phyloP scores from a whole-genome alignment of 129 eudicot species.

The Sambucus nigra region DNA sequence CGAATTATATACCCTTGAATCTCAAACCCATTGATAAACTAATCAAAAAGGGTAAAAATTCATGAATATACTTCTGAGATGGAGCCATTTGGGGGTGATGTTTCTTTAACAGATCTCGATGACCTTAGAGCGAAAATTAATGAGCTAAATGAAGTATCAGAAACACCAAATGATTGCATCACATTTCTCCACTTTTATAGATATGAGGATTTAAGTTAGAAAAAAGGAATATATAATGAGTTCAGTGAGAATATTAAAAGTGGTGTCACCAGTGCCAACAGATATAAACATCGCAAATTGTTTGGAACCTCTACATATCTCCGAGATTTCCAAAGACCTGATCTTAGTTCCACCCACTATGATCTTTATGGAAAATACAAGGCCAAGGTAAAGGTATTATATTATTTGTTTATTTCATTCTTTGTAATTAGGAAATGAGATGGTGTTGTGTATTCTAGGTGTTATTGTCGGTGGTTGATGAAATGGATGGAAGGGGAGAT shows the following conservation, averaged over 20 bases:
- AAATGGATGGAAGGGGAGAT: slow-evolving; percentile 53
- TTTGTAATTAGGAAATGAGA: neutral
- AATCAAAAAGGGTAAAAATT: slow-evolving; percentile 55
- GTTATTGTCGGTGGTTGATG: slow-evolving; percentile 73
- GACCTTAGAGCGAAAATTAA: slow-evolving; percentile 45
- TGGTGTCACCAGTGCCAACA: slow-evolving; percentile 80
- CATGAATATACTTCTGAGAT: slow-evolving; percentile 44
- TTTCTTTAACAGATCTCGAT: slow-evolving; percentile 38
- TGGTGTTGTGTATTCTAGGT: slow-evolving; percentile 32
- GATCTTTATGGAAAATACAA: slow-evolving; percentile 97
- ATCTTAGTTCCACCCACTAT: slow-evolving; percentile 51
- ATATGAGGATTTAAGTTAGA: no score
- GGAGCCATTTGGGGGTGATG: slow-evolving; percentile 41
- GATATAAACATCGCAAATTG: slow-evolving; percentile 94
- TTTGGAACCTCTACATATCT: slow-evolving; percentile 68
- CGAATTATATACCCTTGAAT: slow-evolving; percentile 41
- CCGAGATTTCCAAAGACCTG: slow-evolving; percentile 64
- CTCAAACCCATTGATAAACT: slow-evolving; percentile 53
- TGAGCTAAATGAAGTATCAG: slow-evolving; percentile 45
- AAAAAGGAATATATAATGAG: slow-evolving; percentile 22
- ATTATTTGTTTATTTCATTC: no score
- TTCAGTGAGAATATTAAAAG: slow-evolving; percentile 49
- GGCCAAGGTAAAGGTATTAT: slow-evolving; percentile 57
- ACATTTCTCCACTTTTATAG: slow-evolving; percentile 59
- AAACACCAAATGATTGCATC: slow-evolving; percentile 48